These are phyloP conservation scores for Neurospora discreta DNA, from an alignment of 495 filamentous ascomycete species.

Conservation along the genomic window DNA sequence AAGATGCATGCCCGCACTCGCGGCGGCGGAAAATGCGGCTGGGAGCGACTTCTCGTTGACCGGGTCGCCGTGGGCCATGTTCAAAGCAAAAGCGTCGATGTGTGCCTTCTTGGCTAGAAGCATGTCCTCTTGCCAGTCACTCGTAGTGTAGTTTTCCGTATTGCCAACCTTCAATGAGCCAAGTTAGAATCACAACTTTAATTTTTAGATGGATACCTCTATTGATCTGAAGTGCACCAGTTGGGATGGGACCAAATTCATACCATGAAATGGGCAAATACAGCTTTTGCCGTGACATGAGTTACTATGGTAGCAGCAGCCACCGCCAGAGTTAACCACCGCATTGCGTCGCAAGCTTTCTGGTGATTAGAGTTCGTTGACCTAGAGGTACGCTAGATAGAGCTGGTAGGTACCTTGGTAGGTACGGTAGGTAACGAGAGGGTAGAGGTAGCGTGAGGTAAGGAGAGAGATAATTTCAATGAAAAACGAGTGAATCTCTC, in stretches of 20 bases:
- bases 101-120: background rate
- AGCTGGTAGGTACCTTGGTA: too few species aligned
- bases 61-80: constrained; percentile 2
- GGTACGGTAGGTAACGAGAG: too few species aligned
- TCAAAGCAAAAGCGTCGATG: constrained; percentile 11
- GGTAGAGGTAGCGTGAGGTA: too few species aligned
- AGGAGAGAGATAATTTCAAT: too few species aligned
- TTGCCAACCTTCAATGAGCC: background rate
- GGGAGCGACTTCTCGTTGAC: background rate
- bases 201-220: too few species aligned
- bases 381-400: too few species aligned
- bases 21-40: background rate
- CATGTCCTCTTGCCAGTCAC: background rate
- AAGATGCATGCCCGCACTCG: constrained; percentile 2
- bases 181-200: too few species aligned
- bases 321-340: background rate
- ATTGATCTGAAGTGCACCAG: too few species aligned
- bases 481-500: too few species aligned
- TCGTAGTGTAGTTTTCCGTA: background rate
- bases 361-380: background rate
- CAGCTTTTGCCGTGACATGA: background rate
- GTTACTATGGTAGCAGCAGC: background rate
- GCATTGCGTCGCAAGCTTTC: background rate
- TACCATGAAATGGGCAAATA: background rate
- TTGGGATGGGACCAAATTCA: too few species aligned